These are phyloP conservation scores for Quercus aquifolioides DNA, from an alignment of 306 rosid species.

Conservation along the genomic window DNA sequence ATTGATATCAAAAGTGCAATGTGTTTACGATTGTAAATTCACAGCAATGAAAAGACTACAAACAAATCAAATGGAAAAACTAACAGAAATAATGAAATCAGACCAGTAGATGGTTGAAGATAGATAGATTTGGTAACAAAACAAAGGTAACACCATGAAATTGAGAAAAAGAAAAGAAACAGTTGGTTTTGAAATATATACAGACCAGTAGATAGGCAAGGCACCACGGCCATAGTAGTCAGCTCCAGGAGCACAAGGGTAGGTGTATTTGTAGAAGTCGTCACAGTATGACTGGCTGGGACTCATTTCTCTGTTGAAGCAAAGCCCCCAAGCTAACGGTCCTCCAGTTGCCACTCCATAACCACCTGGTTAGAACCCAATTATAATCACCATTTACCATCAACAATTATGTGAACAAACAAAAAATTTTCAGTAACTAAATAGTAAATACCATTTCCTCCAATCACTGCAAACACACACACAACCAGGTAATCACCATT, in stretches of 20 bases:
- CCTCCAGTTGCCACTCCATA: conserved; percentile 99
- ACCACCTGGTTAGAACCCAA: conserved; percentile 64
- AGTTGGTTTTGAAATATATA: background rate
- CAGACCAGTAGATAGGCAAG: conserved; percentile 86
- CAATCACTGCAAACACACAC: background rate
- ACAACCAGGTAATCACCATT: background rate
- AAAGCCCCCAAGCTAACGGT: conserved; percentile 91
- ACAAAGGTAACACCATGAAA: background rate
- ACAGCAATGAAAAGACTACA: no score
- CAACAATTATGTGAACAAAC: background rate
- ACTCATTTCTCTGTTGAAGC: conserved; percentile 94
- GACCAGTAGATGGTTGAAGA: background rate
- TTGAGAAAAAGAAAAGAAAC: background rate
- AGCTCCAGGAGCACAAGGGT: conserved; percentile 91
- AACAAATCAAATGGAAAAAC: no score
- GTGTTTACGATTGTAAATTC: no score
- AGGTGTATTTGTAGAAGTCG: conserved; percentile 69
- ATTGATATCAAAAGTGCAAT: no score
- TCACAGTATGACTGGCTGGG: conserved; percentile 89
- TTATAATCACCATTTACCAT: conserved; percentile 1
- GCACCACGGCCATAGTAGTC: conserved; percentile 98
- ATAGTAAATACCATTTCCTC: background rate
- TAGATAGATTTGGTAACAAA: background rate
- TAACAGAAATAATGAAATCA: no score
- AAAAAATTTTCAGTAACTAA: background rate